Conservation (phyloP, 805 yeast species). For the Yarrowia sp. region DNA sequence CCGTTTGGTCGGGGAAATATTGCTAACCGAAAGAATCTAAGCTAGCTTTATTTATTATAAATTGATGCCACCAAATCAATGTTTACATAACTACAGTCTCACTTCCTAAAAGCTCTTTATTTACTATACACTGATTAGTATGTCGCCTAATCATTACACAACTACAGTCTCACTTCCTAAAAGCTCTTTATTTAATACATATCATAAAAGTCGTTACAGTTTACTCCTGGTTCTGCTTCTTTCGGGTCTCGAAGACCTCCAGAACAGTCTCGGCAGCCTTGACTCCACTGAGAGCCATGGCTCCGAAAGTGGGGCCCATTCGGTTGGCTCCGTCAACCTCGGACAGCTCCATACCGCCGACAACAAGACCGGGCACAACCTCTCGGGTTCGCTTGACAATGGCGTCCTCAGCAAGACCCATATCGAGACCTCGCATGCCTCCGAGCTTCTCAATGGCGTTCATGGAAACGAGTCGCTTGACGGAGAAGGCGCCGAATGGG, state of each 20-base stretch:
- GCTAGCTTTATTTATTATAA: too few relatives aligned
- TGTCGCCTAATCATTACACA: too few relatives aligned
- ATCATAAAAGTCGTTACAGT: not conserved
- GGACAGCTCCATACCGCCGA: constrained; percentile 81
- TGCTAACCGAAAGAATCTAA: too few relatives aligned
- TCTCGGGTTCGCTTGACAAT: constrained; percentile 74
- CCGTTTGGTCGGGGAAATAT: too few relatives aligned
- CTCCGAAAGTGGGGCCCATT: constrained; percentile 87
- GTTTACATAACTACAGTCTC: too few relatives aligned
- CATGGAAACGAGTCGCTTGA: constrained; percentile 67
- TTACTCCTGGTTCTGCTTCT: constrained; percentile 44
- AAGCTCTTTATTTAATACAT: not conserved
- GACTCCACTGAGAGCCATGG: constrained; percentile 79
- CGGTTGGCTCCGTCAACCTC: constrained; percentile 80
- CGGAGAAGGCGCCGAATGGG: constrained; percentile 81
- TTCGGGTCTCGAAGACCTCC: constrained; percentile 44
- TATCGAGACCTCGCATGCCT: constrained; percentile 80
- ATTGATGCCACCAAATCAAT: too few relatives aligned
- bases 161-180: too few relatives aligned
- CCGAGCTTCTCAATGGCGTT: constrained; percentile 59
- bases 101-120: too few relatives aligned
- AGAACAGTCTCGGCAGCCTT: constrained; percentile 67
- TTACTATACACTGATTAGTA: too few relatives aligned
- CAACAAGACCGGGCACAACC: constrained; percentile 66
- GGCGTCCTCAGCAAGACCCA: constrained; percentile 78